These are phyloP conservation scores for Musa itinerans DNA, from an alignment of 176 grass and related monocot species.

Conservation along the genomic window DNA sequence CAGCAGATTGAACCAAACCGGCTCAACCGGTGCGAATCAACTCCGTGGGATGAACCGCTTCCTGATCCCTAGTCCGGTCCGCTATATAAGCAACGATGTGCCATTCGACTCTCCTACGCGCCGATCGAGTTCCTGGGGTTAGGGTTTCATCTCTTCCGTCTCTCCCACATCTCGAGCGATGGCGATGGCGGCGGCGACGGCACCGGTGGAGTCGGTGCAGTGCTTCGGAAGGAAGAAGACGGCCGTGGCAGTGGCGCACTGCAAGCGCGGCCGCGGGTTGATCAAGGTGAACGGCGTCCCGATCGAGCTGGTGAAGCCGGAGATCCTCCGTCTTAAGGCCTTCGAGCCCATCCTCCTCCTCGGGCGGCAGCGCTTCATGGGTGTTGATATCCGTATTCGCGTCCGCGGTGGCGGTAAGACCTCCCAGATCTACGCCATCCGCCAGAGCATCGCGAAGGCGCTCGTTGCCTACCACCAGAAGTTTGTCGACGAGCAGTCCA, in stretches of 20 bases:
- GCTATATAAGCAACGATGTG: neutral
- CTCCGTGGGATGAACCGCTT: no score
- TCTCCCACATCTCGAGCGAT: neutral
- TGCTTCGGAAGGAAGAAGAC: neutral
- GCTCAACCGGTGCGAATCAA: no score
- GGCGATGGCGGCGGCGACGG: neutral
- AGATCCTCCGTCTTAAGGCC: slow-evolving; percentile 1
- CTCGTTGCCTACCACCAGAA: slow-evolving; percentile 4
- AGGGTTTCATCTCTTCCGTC: neutral
- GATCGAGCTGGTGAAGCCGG: slow-evolving; percentile 6
- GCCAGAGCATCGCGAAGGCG: neutral
- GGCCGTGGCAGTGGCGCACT: slow-evolving; percentile 1
- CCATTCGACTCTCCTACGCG: no score
- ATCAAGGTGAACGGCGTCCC: slow-evolving; percentile 5
- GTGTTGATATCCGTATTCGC: neutral
- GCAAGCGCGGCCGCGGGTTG: neutral
- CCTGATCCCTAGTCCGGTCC: neutral
- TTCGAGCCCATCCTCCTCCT: slow-evolving; percentile 1
- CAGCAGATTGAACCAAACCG: no score
- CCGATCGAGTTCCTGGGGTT: neutral
- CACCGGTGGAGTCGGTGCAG: neutral
- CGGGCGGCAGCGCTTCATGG: neutral
- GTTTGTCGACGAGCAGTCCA: slow-evolving; percentile 2
- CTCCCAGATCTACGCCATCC: slow-evolving; percentile 6
- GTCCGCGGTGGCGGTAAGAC: slow-evolving; percentile 1